Evolutionary conservation across 805 yeast genomes (phyloP).

Genomic region (Teunomyces barrocoloradensis): DNA sequence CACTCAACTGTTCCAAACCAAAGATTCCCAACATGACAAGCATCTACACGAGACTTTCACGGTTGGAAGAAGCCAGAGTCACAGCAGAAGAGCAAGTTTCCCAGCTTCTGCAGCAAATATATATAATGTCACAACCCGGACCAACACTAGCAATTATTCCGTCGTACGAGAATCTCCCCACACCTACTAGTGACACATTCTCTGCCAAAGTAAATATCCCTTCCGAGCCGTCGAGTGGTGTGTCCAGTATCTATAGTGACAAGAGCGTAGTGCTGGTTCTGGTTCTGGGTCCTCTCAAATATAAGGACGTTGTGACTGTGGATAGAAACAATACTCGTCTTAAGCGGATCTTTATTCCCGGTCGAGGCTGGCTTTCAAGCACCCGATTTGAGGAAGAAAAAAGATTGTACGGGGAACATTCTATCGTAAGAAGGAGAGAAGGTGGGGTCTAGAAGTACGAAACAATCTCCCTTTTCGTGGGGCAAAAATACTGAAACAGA

Average conservation of each 20-base stretch:
- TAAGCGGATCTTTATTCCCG: conserved; percentile 46
- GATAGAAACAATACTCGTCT: conserved; percentile 41
- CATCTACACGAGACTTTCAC: background rate
- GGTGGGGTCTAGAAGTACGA: background rate
- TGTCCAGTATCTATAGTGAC: background rate
- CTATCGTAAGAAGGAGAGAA: background rate
- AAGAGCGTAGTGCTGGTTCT: no score
- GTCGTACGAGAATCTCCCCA: conserved; percentile 5
- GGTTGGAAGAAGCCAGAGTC: background rate
- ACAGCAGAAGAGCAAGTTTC: background rate
- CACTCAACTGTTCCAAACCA: background rate
- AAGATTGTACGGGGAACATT: conserved; percentile 12
- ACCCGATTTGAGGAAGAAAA: conserved; percentile 18
- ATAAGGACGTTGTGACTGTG: conserved; percentile 15
- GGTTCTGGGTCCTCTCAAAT: conserved; percentile 7
- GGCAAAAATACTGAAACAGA: background rate
- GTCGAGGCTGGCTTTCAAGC: conserved; percentile 50
- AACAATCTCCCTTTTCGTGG: no score
- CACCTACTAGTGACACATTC: conserved; percentile 4
- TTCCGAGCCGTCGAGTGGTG: conserved; percentile 3
- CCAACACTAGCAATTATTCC: background rate
- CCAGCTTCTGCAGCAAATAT: background rate
- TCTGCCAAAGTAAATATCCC: background rate
- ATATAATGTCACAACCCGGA: background rate
- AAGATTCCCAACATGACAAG: background rate